Evolutionary conservation across 2,329 filamentous ascomycete genomes (phyloP), one percentile per base, ranked within the genome.

Genomic region (Sporothrix euskadiensis): DNA sequence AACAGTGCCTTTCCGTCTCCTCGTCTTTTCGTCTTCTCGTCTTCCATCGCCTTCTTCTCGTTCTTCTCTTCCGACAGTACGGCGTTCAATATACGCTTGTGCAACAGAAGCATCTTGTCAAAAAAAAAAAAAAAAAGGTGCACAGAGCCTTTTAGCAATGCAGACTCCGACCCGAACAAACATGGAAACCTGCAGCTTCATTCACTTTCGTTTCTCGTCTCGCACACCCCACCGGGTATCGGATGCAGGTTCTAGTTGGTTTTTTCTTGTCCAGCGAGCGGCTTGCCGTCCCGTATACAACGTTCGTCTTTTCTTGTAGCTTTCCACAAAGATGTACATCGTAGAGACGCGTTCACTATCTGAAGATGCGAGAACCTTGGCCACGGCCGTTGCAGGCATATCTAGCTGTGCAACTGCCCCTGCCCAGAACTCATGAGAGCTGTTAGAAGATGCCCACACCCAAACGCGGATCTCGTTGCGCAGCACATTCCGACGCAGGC

Each of bases 71-170:
- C 61, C n/a, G 39, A 66, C 3, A 4, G 39, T 30, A 47, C 61
- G 22, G 30, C 16, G 35, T 30, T 47, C 4, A 47, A 66, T 47
- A 47, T 47, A 47, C 2, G 39, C 1, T 35, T 6, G 65, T 68
- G 44, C 65, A 52, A 68, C 44, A 68, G 26, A 68, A 22, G 65
- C 61, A 35, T 32, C 57, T 66, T n/a, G 41, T 30, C 61, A 47
- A 19, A 32, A 32, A 44, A 22, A 65, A 10, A 19, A 9, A 26
- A 26, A 26, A 26, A 26, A 26, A 26, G 26, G 26, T 35, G 4
- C 8, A 35, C 35, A 35, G 3, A 35, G 35, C 26, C 26, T 26
- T 47, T 14, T 16, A 44, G 41, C 44, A 1, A 49, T 49, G 44
- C 16, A 35, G 9, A 12, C 3, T 22, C 1, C 44, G 19, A 14